Evolutionary conservation across 306 rosid genomes (phyloP).

Genomic region (Luffa acutangula): DNA sequence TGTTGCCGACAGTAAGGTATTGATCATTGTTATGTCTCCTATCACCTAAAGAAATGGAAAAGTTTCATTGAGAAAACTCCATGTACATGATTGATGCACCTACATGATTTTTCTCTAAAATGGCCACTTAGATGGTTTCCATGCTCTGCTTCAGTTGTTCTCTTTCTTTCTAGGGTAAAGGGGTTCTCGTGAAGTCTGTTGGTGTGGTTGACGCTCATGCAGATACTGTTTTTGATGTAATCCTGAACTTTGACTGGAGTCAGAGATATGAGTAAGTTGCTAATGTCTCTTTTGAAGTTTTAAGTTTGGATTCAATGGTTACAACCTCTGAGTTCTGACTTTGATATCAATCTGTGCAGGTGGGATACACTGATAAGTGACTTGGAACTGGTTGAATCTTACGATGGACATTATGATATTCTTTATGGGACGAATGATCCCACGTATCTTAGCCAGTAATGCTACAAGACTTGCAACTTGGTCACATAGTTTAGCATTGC

Average conservation of each 20-base stretch:
- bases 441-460: slow-evolving; percentile 74
- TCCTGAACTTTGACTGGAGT: slow-evolving; percentile 51
- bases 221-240: slow-evolving; percentile 64
- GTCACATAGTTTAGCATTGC: neutral
- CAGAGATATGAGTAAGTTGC: slow-evolving; percentile 84
- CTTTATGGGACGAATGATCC: slow-evolving; percentile 83
- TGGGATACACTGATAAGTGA: slow-evolving; percentile 98
- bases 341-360: slow-evolving; percentile 31
- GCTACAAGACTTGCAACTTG: slow-evolving; percentile 3
- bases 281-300: neutral
- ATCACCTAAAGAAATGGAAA: neutral
- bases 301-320: neutral
- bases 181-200: slow-evolving; percentile 69
- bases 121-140: neutral
- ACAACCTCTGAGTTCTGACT: slow-evolving; percentile 5
- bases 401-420: slow-evolving; percentile 75
- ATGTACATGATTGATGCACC: neutral
- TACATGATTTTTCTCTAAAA: neutral
- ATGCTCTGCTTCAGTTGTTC: slow-evolving; percentile 17
- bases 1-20: slow-evolving; percentile 53
- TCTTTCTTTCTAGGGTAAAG: slow-evolving; percentile 59
- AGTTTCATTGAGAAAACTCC: neutral
- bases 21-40: neutral
- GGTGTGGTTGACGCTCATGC: slow-evolving; percentile 79
- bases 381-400: slow-evolving; percentile 65